These are phyloP conservation scores for Aspergillus bridgeri DNA, from an alignment of 495 filamentous ascomycete species.

Conservation along the genomic window DNA sequence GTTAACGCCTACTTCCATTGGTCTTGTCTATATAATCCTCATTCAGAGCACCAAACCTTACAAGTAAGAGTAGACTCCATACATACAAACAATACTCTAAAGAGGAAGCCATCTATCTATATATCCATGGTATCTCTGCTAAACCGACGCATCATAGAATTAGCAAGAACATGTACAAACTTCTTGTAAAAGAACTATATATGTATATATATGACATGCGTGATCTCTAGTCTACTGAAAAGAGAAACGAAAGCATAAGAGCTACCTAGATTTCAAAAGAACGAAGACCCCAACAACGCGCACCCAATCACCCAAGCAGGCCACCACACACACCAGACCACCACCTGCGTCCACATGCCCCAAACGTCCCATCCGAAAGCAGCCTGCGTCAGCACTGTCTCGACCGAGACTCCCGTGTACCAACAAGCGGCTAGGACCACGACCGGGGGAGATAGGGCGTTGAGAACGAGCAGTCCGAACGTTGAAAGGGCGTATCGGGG, in stretches of 20 bases:
- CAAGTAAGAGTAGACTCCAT: no score
- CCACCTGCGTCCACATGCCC: constrained; percentile 83
- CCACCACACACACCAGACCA: constrained; percentile 99
- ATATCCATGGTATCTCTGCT: no score
- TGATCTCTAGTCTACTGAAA: no score
- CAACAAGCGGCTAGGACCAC: constrained; percentile 53
- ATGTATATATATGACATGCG: neutral
- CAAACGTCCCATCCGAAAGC: constrained; percentile 89
- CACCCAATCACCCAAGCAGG: constrained; percentile 80
- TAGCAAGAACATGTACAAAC: neutral
- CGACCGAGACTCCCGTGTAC: constrained; percentile 50
- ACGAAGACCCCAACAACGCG: constrained; percentile 44
- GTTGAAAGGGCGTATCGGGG: constrained; percentile 24
- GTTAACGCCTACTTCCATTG: no score
- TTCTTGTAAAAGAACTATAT: neutral
- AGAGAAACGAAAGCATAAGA: neutral
- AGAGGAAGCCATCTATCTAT: no score
- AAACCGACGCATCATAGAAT: no score
- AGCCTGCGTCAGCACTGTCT: constrained; percentile 64
- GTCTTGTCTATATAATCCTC: no score
- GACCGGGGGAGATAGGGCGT: constrained; percentile 60
- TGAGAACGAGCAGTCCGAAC: constrained; percentile 43
- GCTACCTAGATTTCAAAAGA: constrained; percentile 24
- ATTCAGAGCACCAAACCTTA: no score
- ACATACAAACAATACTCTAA: no score